Evolutionary conservation across 2,329 filamentous ascomycete species (phyloP).

Genomic region (Colletotrichum sp.): DNA sequence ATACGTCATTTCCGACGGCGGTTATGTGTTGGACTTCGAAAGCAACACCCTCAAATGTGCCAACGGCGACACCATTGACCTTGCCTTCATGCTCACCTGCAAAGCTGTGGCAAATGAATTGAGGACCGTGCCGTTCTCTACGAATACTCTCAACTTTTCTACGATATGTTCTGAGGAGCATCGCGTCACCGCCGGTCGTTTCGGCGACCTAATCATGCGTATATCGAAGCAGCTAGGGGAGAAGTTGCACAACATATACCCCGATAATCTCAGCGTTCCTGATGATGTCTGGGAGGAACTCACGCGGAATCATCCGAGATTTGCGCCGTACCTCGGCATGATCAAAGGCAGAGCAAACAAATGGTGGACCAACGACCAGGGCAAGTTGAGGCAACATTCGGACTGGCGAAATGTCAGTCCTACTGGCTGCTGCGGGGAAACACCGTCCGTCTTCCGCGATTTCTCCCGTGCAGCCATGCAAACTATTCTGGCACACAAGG

Average conservation of each 20-base stretch:
- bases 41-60: neutral
- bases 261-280: neutral
- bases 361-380: too few species aligned
- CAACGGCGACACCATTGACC: neutral
- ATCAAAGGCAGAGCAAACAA: too few species aligned
- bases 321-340: too few species aligned
- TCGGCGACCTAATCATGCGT: too few species aligned
- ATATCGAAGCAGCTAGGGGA: too few species aligned
- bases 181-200: neutral
- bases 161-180: neutral
- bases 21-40: neutral
- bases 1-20: neutral
- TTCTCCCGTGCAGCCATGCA: neutral
- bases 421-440: neutral
- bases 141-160: neutral
- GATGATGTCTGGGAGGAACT: too few species aligned
- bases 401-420: too few species aligned
- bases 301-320: too few species aligned
- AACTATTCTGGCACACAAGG: neutral
- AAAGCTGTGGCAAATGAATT: neutral
- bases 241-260: rapidly evolving
- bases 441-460: rapidly evolving
- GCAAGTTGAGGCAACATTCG: too few species aligned
- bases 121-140: neutral
- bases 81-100: neutral